These are phyloP conservation scores for Sherardia arvensis DNA, from an alignment of 257 asterid species.

Conservation along the genomic window DNA sequence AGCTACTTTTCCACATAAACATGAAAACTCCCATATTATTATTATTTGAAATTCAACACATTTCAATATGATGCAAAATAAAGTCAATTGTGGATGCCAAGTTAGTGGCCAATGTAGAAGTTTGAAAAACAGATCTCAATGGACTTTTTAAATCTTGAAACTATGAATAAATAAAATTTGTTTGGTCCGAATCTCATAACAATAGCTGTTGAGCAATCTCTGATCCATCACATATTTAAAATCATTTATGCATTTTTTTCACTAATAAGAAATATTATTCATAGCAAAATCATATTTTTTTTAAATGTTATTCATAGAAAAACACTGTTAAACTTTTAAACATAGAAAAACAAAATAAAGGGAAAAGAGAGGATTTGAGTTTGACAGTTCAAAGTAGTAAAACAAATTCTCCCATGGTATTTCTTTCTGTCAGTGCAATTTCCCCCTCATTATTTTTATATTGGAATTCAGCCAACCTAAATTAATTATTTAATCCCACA, in stretches of 20 bases:
- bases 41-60: too few species aligned
- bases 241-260: too few species aligned
- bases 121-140: slow-evolving; percentile 15
- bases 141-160: slow-evolving; percentile 1
- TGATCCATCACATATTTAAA: too few species aligned
- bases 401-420: not conserved
- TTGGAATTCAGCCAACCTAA: slow-evolving; percentile 8
- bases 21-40: too few species aligned
- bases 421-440: slow-evolving; percentile 2
- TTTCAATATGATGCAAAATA: not conserved
- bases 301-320: too few species aligned
- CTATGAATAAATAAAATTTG: not conserved
- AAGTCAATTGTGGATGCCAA: not conserved
- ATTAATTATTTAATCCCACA: not conserved
- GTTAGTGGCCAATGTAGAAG: not conserved
- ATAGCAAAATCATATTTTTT: too few species aligned
- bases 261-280: too few species aligned
- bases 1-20: not conserved
- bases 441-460: not conserved
- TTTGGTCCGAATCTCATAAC: slow-evolving; percentile 13
- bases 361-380: not conserved
- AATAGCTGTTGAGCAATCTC: slow-evolving; percentile 1
- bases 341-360: not conserved
- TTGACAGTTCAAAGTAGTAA: not conserved
- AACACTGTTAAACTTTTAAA: not conserved